Evolutionary conservation across 2,329 filamentous ascomycete species (phyloP), one percentile per base, ranked within the genome.

Genomic region (Calonectria hongkongensis): DNA sequence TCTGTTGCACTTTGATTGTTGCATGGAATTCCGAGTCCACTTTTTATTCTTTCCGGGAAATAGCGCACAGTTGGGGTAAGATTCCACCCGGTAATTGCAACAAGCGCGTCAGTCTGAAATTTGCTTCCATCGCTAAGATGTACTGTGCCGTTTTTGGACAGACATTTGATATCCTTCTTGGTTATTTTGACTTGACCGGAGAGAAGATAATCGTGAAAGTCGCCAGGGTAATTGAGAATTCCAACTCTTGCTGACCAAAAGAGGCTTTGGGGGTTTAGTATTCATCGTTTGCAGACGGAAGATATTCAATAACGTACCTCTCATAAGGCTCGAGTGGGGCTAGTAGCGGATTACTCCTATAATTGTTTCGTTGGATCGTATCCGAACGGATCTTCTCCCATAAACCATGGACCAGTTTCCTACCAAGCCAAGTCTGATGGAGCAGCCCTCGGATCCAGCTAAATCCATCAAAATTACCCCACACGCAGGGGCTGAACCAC

Each of bases 331-430:
- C 54, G 1, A 58, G 21, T 8, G 33, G 54, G 2, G 33, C 36
- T 4, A 58, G 13, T 21, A 58, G 27, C 33, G 33, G 54, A 21
- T 58, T 58, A 6, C 10, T 58, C 16, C 54, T 39, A 15, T 58
- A 58, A 58, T 58, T 58, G 33, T 58, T 58, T 8, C 54, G 54
- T 21, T 58, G n/a, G 6, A 58, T 27, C n/a, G 54, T 58, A 27
- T 58, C 54, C 6, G 54, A 41, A 15, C 54, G 54, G 39, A 58
- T 58, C 54, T 58, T 58, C 21, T 58, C 54, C 54, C 54, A 58
- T 10, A 58, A 18, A 27, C 33, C 28, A 10, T 58, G 54, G 21
- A 58, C 54, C 4, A 58, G 33, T 0, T 18, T 8, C n/a, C 54
- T 41, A 1, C 54, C 54, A 21, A 58, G 54, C 54, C 54, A 58